Evolutionary conservation across 169 alveolate genomes (phyloP).

Genomic region (Plasmodium blacklocki): DNA sequence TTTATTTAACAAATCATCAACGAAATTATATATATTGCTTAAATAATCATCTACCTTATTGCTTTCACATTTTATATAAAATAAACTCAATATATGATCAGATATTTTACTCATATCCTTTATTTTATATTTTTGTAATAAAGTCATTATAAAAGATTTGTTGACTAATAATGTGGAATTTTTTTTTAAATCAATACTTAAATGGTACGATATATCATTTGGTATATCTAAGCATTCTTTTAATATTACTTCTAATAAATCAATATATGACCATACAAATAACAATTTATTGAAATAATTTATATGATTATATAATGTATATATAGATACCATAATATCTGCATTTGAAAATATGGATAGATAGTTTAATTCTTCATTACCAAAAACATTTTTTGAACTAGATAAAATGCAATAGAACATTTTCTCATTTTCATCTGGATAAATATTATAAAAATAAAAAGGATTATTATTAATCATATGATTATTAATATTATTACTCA

Average conservation of each 20-base stretch:
- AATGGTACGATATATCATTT: conserved; percentile 9
- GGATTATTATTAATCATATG: no score
- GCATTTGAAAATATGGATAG: conserved; percentile 64
- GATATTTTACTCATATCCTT: conserved; percentile 19
- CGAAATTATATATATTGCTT: conserved; percentile 24
- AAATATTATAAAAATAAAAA: background rate
- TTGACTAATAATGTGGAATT: conserved; percentile 31
- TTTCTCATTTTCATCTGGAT: conserved; percentile 68
- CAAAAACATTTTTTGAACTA: conserved; percentile 43
- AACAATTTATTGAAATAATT: conserved; percentile 17
- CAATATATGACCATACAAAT: conserved; percentile 69
- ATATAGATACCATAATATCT: conserved; percentile 62
- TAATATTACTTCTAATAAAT: conserved; percentile 40
- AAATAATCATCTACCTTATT: conserved; percentile 69
- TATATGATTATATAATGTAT: conserved; percentile 27
- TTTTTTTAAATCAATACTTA: conserved; percentile 45
- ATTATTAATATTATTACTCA: no score
- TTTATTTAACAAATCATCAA: conserved; percentile 27
- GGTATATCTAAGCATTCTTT: conserved; percentile 66
- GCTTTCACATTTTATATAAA: conserved; percentile 65
- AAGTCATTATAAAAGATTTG: conserved; percentile 14
- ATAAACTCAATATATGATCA: conserved; percentile 37
- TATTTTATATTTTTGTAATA: conserved; percentile 56
- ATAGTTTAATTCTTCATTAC: conserved; percentile 67
- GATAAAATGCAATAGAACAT: conserved; percentile 63